phyloP scores from a whole-genome alignment of 1,284 basidiomycete genomes.

The Athelia psychrophila region DNA sequence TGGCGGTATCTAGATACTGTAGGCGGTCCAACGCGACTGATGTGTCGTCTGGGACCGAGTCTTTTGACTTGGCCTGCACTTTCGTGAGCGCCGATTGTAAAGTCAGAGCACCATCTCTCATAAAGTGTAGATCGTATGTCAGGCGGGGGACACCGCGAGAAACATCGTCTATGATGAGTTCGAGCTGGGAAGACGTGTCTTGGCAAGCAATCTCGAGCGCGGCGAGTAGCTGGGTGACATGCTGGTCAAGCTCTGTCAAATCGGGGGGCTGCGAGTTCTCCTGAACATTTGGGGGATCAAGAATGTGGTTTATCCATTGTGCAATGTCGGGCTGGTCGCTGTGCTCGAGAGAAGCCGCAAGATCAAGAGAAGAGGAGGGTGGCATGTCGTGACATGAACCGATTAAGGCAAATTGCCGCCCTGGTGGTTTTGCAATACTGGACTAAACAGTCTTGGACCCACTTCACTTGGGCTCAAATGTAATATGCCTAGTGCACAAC shows the following conservation, averaged over 20 bases:
- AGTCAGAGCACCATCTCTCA: slow-evolving; percentile 84
- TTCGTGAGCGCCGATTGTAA: slow-evolving; percentile 62
- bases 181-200: slow-evolving; percentile 82
- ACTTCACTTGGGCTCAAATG: too few relatives aligned
- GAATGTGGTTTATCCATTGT: slow-evolving; percentile 64
- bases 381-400: too few relatives aligned
- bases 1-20: slow-evolving; percentile 78
- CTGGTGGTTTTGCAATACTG: too few relatives aligned
- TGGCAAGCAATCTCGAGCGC: slow-evolving; percentile 80
- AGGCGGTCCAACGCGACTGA: slow-evolving; percentile 69
- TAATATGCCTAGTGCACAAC: too few relatives aligned
- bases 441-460: too few relatives aligned
- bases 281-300: slow-evolving; percentile 33
- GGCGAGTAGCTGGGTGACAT: slow-evolving; percentile 71
- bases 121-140: slow-evolving; percentile 92
- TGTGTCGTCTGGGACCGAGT: slow-evolving; percentile 51
- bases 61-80: slow-evolving; percentile 51
- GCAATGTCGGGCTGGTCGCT: slow-evolving; percentile 48
- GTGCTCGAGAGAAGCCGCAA: slow-evolving; percentile 29
- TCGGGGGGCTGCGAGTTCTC: slow-evolving; percentile 29
- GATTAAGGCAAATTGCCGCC: too few relatives aligned
- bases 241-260: slow-evolving; percentile 70
- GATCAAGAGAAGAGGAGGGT: too few relatives aligned
- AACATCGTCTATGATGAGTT: slow-evolving; percentile 87
- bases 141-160: slow-evolving; percentile 85